Evolutionary conservation across 345 rosid species (phyloP).

Genomic region (Eucalyptus marginata): DNA sequence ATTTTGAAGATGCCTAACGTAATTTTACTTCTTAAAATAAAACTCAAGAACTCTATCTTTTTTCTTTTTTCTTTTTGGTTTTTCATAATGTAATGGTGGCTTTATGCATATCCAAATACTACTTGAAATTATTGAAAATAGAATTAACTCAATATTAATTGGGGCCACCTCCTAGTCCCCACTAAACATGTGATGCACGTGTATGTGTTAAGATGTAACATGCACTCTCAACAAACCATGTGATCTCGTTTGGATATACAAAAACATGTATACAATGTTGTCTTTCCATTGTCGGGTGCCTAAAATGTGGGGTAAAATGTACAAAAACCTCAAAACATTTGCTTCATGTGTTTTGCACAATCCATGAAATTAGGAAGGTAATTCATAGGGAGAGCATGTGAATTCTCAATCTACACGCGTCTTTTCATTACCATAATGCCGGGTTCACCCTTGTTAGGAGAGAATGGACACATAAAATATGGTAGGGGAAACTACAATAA

Average conservation of each 20-base stretch:
- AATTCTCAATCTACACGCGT: not conserved
- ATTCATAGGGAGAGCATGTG: not conserved
- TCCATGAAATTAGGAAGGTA: not conserved
- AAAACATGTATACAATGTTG: not conserved
- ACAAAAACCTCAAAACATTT: not conserved
- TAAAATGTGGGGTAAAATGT: not conserved
- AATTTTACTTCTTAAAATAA: not conserved
- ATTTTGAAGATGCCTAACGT: not conserved
- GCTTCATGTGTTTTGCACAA: not conserved
- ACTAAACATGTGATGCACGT: not conserved
- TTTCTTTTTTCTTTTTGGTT: not conserved
- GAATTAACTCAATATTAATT: not conserved
- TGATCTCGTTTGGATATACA: not conserved
- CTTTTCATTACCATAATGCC: not conserved
- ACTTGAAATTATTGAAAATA: not conserved
- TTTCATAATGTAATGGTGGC: not conserved
- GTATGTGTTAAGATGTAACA: not conserved
- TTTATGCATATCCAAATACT: not conserved
- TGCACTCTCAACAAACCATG: not conserved
- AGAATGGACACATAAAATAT: not conserved
- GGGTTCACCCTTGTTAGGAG: not conserved
- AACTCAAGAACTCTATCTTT: not conserved
- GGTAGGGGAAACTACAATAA: not conserved
- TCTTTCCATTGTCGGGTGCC: not conserved
- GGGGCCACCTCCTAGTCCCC: not conserved